Evolutionary conservation across 2,329 filamentous ascomycete genomes (phyloP).

Genomic region (Cryphonectria carpinicola): DNA sequence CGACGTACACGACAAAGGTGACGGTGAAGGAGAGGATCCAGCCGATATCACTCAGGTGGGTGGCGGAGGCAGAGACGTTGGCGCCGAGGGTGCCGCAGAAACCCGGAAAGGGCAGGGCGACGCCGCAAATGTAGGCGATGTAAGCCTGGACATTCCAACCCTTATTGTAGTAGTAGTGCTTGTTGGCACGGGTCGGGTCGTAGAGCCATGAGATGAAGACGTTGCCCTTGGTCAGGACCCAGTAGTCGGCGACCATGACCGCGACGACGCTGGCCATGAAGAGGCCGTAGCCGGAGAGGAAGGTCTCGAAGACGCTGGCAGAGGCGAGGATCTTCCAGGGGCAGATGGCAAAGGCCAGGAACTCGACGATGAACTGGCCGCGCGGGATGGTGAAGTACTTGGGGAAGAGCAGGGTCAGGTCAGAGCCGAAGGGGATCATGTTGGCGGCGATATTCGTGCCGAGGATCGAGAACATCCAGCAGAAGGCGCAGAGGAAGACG

Average conservation of each 20-base stretch:
- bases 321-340: constrained; percentile 35
- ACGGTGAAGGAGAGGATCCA: constrained; percentile 41
- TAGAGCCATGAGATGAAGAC: constrained; percentile 40
- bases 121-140: constrained; percentile 40
- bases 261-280: constrained; percentile 32
- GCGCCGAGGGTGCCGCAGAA: constrained; percentile 40
- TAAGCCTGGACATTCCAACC: constrained; percentile 43
- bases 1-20: constrained; percentile 39
- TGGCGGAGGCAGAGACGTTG: constrained; percentile 36
- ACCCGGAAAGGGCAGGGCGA: constrained; percentile 41
- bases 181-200: constrained; percentile 37
- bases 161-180: constrained; percentile 39
- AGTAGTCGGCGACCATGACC: constrained; percentile 36
- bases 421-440: constrained; percentile 44
- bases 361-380: constrained; percentile 35
- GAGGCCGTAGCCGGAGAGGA: constrained; percentile 31
- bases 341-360: constrained; percentile 31
- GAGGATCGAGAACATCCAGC: constrained; percentile 31
- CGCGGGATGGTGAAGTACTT: constrained; percentile 44
- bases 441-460: constrained; percentile 37
- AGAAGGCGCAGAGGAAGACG: constrained; percentile 31
- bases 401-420: constrained; percentile 41
- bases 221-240: constrained; percentile 41
- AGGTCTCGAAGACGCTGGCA: constrained; percentile 31
- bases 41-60: constrained; percentile 39